Percentiles rank a stretch among this genome's conserved stretches.
Conservation (phyloP, 2,329 filamentous ascomycete species). For the Nemania serpens region DNA sequence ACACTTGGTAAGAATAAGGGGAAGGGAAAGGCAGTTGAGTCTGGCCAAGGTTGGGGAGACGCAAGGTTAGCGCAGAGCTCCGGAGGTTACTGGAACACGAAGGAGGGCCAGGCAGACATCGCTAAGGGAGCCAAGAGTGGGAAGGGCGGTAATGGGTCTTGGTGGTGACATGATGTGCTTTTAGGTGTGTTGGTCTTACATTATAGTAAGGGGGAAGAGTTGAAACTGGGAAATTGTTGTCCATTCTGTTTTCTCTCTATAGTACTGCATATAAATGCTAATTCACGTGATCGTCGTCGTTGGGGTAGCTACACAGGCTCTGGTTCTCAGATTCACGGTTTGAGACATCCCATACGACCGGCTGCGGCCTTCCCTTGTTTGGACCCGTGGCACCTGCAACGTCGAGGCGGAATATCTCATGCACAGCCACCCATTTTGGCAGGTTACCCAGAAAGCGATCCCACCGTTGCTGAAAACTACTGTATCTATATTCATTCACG, state of each 20-base stretch:
- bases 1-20: conserved; percentile 4
- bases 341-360: too few species aligned
- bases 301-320: too few species aligned
- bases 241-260: not conserved
- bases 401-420: not conserved
- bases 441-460: not conserved
- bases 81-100: conserved; percentile 34
- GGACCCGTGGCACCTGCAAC: too few species aligned
- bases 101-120: conserved; percentile 18
- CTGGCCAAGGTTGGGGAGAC: conserved; percentile 29
- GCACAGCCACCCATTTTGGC: not conserved
- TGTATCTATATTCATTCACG: not conserved
- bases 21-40: conserved; percentile 19
- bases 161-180: conserved; percentile 18
- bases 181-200: too few species aligned
- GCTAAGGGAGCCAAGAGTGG: not conserved
- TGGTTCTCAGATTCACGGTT: too few species aligned
- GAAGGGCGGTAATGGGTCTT: conserved; percentile 6
- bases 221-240: not conserved
- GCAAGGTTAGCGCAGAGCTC: conserved; percentile 32
- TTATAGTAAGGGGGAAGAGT: too few species aligned
- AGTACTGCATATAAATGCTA: not conserved
- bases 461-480: not conserved
- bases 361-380: not conserved
- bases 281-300: too few species aligned